A percentile compares a stretch with the other conserved stretches of the same genome.
Evolutionary conservation across 2,329 filamentous ascomycete genomes (phyloP).

Genomic region (Mycosphaerella sp.): DNA sequence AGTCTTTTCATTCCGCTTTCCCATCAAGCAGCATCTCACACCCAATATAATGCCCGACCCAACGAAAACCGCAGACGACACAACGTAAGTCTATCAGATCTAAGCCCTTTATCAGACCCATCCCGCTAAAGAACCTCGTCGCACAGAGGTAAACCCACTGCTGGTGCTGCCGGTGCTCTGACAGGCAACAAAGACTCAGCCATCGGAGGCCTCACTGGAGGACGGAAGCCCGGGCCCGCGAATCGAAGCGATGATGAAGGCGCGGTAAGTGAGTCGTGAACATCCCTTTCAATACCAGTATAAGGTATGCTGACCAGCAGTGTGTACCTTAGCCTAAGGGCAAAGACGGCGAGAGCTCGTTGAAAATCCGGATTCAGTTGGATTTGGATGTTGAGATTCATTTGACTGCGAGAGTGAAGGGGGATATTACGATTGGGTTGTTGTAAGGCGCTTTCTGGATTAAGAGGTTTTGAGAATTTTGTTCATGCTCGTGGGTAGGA

Average conservation of each 20-base stretch:
- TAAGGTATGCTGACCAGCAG: background rate
- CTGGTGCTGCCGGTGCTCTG: slow-evolving; percentile 5
- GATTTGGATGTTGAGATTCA: slow-evolving; percentile 31
- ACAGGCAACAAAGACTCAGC: slow-evolving; percentile 7
- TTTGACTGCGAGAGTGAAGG: slow-evolving; percentile 26
- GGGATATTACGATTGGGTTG: slow-evolving; percentile 30
- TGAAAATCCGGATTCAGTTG: slow-evolving; percentile 29
- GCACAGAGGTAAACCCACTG: background rate
- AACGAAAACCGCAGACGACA: slow-evolving; percentile 10
- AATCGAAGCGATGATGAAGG: slow-evolving; percentile 2
- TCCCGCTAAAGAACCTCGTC: no score
- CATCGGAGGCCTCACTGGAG: slow-evolving; percentile 1
- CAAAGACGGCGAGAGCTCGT: slow-evolving; percentile 24
- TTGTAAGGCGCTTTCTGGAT: slow-evolving; percentile 6
- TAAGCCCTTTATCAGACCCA: background rate
- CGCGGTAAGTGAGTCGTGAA: slow-evolving; percentile 4
- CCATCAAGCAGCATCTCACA: background rate
- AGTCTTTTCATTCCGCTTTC: background rate
- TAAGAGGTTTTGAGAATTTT: background rate
- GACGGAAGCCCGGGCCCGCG: slow-evolving; percentile 1
- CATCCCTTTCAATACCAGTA: background rate
- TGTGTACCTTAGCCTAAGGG: background rate
- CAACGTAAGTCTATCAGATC: background rate
- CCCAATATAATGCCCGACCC: slow-evolving; percentile 4
- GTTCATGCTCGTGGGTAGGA: background rate